These are phyloP conservation scores for Apostasia shenzhenica DNA, from an alignment of 106 monocot species.

Conservation along the genomic window DNA sequence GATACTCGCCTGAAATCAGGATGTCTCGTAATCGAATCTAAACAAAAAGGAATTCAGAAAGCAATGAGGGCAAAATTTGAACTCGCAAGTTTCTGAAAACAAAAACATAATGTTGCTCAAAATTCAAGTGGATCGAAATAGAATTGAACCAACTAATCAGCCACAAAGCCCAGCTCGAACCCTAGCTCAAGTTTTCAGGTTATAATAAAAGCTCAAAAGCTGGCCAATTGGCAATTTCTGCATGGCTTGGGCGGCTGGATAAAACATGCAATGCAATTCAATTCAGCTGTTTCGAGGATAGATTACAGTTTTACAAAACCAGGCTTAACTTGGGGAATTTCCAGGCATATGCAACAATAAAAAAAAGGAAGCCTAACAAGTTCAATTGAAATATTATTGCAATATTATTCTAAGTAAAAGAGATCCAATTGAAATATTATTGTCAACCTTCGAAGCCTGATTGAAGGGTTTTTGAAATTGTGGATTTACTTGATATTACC, in stretches of 20 bases:
- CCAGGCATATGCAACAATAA: not conserved
- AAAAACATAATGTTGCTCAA: not conserved
- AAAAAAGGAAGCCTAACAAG: slow-evolving; percentile 3
- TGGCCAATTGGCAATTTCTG: not conserved
- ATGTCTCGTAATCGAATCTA: no score
- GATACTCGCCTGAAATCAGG: no score
- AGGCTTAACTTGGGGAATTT: not conserved
- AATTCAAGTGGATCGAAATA: not conserved
- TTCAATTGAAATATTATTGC: no score
- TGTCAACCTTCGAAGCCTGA: no score
- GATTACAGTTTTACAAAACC: slow-evolving; percentile 2
- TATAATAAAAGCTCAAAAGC: not conserved
- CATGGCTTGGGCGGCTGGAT: not conserved
- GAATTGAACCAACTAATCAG: not conserved
- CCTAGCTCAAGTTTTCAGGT: not conserved
- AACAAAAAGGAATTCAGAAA: no score
- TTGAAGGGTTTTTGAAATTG: no score
- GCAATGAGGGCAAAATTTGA: no score
- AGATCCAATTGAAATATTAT: no score
- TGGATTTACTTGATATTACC: no score
- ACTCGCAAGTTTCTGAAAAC: not conserved
- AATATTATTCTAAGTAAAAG: no score
- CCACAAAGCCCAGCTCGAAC: not conserved
- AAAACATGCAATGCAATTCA: not conserved
- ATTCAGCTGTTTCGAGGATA: not conserved